Evolutionary conservation across 371 early-diverging fungal genomes (phyloP), one percentile per base, ranked within the genome.

Genomic region (Rhizopus microsporus): DNA sequence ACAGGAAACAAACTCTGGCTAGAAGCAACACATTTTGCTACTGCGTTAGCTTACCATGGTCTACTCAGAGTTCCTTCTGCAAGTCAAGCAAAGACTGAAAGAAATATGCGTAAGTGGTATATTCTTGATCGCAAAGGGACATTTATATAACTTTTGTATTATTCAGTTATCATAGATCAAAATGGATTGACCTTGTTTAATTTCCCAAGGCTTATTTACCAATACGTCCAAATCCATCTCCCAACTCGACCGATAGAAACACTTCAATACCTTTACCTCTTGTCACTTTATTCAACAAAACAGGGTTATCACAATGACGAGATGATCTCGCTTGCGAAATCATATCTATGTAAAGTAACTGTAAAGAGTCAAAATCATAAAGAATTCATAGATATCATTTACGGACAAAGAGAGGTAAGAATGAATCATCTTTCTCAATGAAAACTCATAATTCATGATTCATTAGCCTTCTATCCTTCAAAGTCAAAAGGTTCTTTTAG

Each of bases 1-100:
- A 71, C 80, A 52, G 65, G 74, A 32, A 85, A 82, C 13, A 67
- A 55, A 5, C 85, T 76, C 61, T 68, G 77, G 10, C 67, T 86
- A 7, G 96, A 96, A 57, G 90, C 91, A 7, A 87, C 96, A 9
- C 97, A 97, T 61, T 90, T 95, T 77, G 94, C 93, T 29, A 84
- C 92, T 46, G 86, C 90, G 0, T 68, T 95, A 59, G 88, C 84
- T 0, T 87, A 91, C 67, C 80, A 87, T 60, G 92, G 96, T 5
- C 61, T 89, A 46, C 74, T 97, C 29, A 71, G 59, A 7, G 45
- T 69, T 13, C 38, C 63, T 10, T 54, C 52, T n/a, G 8, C 65
- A 12, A 67, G 58, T 16, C 54, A 67, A n/a, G 78, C 32, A 2
- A 10, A 45, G 1, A 37, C 39, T 15, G 15, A 34, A 5, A 43